Conservation (phyloP, 305 asterid genomes). For the Solanum hybrid region DNA sequence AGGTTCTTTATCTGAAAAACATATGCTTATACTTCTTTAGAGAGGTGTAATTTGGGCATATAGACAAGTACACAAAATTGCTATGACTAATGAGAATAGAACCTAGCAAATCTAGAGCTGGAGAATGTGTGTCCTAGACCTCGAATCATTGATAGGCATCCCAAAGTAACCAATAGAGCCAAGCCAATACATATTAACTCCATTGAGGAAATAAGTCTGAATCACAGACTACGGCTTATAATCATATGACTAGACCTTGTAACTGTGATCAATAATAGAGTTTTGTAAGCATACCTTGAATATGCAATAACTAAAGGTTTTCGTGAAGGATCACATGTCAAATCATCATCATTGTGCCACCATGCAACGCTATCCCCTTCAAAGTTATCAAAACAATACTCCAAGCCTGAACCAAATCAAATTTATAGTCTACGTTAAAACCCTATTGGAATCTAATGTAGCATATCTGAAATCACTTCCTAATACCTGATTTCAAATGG, state of each 20-base stretch:
- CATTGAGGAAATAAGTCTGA: neutral
- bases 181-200: neutral
- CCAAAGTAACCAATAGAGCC: neutral
- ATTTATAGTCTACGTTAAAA: neutral
- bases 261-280: neutral
- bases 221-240: neutral
- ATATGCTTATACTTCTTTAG: neutral
- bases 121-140: neutral
- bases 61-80: neutral
- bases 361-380: neutral
- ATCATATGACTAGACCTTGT: neutral
- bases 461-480: neutral
- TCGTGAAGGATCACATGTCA: neutral
- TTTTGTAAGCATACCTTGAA: neutral
- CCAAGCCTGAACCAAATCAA: neutral
- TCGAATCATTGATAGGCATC: neutral
- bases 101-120: neutral
- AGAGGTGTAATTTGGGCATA: neutral
- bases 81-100: neutral
- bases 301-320: neutral
- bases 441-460: neutral
- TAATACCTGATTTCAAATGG: neutral
- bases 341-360: neutral
- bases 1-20: neutral
- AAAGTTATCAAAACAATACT: neutral